Base-by-base conservation (phyloP, 2,329 filamentous ascomycete species). In the Stemphylium beticola region DNA sequence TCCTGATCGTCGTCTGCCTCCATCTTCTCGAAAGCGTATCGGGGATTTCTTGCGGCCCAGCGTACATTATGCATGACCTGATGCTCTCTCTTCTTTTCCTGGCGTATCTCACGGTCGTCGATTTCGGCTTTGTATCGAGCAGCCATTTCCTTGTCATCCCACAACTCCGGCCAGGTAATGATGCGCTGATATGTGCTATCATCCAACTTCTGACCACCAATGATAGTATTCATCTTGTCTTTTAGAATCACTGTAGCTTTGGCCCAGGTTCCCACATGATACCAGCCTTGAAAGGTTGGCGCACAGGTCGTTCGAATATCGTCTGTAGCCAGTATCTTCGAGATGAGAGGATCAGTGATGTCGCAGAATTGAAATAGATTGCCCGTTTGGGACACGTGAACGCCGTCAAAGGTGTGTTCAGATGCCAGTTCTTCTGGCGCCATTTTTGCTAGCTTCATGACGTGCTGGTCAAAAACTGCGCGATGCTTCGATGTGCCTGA, bases 331-430 rank as follows among this genome's bases (percentile, higher is more conserved):
- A 96, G 81, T 3, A 97, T 78, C 10, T 80, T 74, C 0, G 80
- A 78, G 1, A 98, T 80, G 1, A 93, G 70, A 0, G 92, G 90
- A 66, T 98, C 93, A 0, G 86, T 89, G 49, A 98, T 88, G 73
- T 99, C 95, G 77, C 92, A 96, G 22, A 96, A 84, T 79, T 98
- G 95, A 89, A 92, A 99, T 44, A 95, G 88, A 67, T 95, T 95
- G 34, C 92, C 92, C 67, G 96, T 92, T 1, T 85, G 84, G 14
- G 86, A 85, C 49, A 93, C 85, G 2, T 83, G 83, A 55, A 86
- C 81, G 41, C 93, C 93, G 57, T 96, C 91, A 74, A 97, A 98
- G 1, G 93, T 79, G 74, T 98, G 93, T 34, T 72, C 58, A 37
- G 57, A 61, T 39, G 62, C 62, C 42, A 75, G 57, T 37, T 71